Percentiles rank a stretch among this genome's conserved stretches.
Conservation (phyloP, 2,329 filamentous ascomycete genomes). For the Lachnellula occidentalis region DNA sequence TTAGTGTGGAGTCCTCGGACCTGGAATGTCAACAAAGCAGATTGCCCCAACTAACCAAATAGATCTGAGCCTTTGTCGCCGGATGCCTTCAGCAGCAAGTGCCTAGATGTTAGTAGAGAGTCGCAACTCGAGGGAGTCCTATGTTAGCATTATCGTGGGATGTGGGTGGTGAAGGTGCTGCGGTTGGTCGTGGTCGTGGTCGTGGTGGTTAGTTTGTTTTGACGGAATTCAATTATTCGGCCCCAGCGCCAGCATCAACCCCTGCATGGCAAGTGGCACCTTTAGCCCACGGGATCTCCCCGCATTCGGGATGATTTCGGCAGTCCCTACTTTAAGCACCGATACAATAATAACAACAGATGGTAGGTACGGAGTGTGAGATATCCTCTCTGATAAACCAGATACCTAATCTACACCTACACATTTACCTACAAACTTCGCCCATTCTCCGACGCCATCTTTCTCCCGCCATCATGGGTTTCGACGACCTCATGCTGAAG, state of each 20-base stretch:
- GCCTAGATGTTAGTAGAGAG: slow-evolving; percentile 25
- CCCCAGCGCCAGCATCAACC: no score
- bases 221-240: background rate
- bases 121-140: slow-evolving; percentile 6
- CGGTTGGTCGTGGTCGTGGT: slow-evolving; percentile 5
- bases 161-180: slow-evolving; percentile 5
- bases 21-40: slow-evolving; percentile 18
- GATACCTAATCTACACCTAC: no score
- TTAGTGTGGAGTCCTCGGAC: background rate
- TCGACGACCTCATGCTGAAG: slow-evolving; percentile 53
- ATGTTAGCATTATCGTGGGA: slow-evolving; percentile 20
- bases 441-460: background rate
- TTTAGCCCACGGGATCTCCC: background rate
- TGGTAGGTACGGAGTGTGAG: no score
- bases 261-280: no score
- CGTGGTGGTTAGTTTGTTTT: slow-evolving; percentile 11
- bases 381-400: background rate
- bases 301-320: background rate
- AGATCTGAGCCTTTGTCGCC: background rate
- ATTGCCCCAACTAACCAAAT: slow-evolving; percentile 1
- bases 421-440: background rate
- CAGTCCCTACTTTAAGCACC: background rate
- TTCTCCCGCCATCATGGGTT: slow-evolving; percentile 22
- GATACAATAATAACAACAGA: background rate
- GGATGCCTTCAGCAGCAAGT: background rate